Conservation (phyloP, 108 stramenopile genomes). For the Cylindrotheca fusiformis region DNA sequence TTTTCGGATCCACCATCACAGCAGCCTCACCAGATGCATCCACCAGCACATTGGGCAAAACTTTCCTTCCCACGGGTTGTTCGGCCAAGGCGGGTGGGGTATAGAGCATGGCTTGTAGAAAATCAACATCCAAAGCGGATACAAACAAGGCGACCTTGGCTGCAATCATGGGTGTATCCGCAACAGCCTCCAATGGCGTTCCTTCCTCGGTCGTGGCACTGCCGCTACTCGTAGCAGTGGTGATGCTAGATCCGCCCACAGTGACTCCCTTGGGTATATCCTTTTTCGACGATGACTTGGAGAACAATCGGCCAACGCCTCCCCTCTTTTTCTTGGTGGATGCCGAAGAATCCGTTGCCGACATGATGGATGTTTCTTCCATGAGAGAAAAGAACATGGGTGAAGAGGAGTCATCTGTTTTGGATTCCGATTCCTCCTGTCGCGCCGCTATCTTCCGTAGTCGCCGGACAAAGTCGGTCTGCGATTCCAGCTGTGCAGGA, state of each 20-base stretch:
- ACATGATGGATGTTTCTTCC: too few species aligned
- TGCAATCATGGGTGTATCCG: constrained; percentile 19
- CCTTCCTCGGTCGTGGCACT: too few species aligned
- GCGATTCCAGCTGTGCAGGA: constrained; percentile 43
- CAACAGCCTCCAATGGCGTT: constrained; percentile 2
- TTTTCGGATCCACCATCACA: constrained; percentile 48
- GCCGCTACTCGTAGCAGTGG: too few species aligned
- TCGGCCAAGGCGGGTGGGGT: constrained; percentile 43
- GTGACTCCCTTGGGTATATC: too few species aligned
- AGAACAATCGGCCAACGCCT: background rate
- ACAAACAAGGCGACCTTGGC: constrained; percentile 42
- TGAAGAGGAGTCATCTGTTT: too few species aligned
- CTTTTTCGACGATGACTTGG: background rate
- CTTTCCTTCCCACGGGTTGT: background rate
- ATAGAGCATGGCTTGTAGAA: constrained; percentile 62
- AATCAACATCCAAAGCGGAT: constrained; percentile 63
- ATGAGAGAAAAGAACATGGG: too few species aligned
- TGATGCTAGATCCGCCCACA: too few species aligned
- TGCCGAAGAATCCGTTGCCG: too few species aligned
- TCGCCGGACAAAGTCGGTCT: constrained; percentile 59
- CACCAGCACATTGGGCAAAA: constrained; percentile 54
- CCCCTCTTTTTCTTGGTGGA: constrained; percentile 1
- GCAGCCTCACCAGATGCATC: constrained; percentile 78
- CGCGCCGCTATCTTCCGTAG: constrained; percentile 15
- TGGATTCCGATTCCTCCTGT: too few species aligned